phyloP scores from a whole-genome alignment of 371 early-diverging fungal species.

The Zopfochytrium polystomum region DNA sequence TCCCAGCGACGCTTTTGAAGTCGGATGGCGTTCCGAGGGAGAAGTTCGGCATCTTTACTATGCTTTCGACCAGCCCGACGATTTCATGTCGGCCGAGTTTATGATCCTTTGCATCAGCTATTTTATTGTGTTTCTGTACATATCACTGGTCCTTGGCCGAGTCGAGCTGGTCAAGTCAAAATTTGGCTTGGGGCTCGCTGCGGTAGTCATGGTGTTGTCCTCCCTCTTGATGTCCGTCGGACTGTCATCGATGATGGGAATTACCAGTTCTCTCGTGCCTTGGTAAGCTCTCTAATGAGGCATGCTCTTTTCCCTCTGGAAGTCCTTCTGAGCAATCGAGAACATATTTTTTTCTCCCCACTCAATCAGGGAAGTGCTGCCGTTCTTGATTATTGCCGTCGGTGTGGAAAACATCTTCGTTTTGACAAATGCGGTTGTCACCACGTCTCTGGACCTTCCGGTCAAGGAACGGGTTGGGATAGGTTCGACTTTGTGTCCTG shows the following conservation, averaged over 20 bases:
- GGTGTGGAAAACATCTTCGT: conserved; percentile 72
- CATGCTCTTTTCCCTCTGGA: conserved; percentile 1
- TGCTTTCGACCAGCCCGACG: conserved; percentile 30
- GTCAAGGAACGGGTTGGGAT: conserved; percentile 67
- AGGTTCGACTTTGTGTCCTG: conserved; percentile 8
- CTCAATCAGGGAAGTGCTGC: conserved; percentile 60
- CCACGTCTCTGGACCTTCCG: conserved; percentile 62
- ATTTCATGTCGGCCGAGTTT: conserved; percentile 27
- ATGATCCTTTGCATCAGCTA: conserved; percentile 48
- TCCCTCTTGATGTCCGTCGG: conserved; percentile 57
- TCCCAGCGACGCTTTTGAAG: not conserved
- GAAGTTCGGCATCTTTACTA: conserved; percentile 38
- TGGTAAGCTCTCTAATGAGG: conserved; percentile 42
- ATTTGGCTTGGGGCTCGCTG: conserved; percentile 63
- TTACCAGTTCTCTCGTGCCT: conserved; percentile 51
- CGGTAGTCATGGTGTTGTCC: conserved; percentile 55
- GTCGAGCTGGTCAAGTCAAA: conserved; percentile 70
- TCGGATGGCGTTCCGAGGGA: conserved; percentile 26
- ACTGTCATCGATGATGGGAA: conserved; percentile 49
- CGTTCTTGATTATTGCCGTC: conserved; percentile 63
- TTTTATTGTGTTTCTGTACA: conserved; percentile 57
- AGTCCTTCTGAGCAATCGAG: not conserved
- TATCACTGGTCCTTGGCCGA: conserved; percentile 57
- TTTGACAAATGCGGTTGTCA: conserved; percentile 66
- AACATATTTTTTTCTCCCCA: conserved; percentile 2